These are phyloP conservation scores for Spergularia bocconei DNA, from an alignment of 148 eudicot species.

Conservation along the genomic window DNA sequence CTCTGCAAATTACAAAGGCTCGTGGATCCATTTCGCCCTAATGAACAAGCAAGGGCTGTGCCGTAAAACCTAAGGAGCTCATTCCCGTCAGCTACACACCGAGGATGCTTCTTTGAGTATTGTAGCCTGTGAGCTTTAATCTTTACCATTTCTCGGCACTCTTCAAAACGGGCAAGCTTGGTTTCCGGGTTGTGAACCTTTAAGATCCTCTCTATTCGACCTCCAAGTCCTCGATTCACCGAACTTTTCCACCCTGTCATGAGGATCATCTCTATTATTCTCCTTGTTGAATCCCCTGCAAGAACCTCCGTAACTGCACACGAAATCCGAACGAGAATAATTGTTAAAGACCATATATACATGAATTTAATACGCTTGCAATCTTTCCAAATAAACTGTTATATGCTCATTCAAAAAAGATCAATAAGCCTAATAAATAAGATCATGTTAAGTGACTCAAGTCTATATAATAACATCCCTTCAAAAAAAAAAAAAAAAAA, in stretches of 20 bases:
- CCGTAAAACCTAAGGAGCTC: constrained; percentile 75
- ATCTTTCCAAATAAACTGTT: too few relatives aligned
- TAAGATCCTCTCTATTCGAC: constrained; percentile 45
- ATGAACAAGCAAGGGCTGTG: constrained; percentile 53
- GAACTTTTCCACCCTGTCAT: constrained; percentile 38
- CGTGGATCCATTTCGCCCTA: constrained; percentile 49
- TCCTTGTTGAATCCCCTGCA: constrained; percentile 66
- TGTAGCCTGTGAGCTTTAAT: constrained; percentile 49
- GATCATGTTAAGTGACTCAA: too few relatives aligned
- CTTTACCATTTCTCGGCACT: constrained; percentile 62
- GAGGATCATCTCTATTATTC: constrained; percentile 59
- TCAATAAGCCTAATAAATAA: too few relatives aligned
- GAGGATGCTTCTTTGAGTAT: constrained; percentile 47
- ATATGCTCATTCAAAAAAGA: too few relatives aligned
- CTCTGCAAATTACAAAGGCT: constrained; percentile 48
- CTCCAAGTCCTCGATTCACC: constrained; percentile 12
- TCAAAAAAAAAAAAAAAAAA: too few relatives aligned
- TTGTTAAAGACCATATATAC: too few relatives aligned
- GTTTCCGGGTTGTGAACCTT: constrained; percentile 73
- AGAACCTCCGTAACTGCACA: constrained; percentile 59
- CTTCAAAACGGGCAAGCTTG: constrained; percentile 64
- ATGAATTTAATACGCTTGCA: too few relatives aligned
- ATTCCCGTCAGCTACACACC: constrained; percentile 81
- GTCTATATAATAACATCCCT: too few relatives aligned
- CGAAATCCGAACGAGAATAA: too few relatives aligned